A percentile compares a stretch with the other conserved stretches of the same genome.
phyloP scores from a whole-genome alignment of 495 filamentous ascomycete genomes.

The Aspergillus cavernicola region DNA sequence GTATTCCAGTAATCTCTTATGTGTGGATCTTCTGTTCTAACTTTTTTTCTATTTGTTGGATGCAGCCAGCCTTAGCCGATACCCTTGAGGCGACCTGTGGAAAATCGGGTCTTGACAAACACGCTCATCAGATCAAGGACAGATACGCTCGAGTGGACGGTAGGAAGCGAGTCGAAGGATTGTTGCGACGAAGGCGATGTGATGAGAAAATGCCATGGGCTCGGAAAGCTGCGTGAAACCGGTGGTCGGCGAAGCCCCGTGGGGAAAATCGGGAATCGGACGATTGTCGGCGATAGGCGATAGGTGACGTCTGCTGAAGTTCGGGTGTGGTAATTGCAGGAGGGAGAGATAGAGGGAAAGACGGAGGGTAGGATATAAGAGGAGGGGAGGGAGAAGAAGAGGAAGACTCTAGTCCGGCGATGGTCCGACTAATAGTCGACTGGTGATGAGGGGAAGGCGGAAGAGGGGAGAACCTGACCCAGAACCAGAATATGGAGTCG shows the following conservation, averaged over 20 bases:
- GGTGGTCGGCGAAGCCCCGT: slow-evolving; percentile 7
- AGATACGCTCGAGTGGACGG: background rate
- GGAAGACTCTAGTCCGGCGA: slow-evolving; percentile 7
- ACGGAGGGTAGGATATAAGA: background rate
- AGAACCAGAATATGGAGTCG: background rate
- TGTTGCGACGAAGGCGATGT: background rate
- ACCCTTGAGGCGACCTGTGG: slow-evolving; percentile 41
- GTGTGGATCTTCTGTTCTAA: background rate
- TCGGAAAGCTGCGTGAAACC: background rate
- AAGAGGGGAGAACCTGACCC: background rate
- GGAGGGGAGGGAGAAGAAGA: background rate
- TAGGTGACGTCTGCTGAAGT: background rate
- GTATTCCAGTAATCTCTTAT: background rate
- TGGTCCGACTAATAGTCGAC: slow-evolving; percentile 11
- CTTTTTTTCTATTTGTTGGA: slow-evolving; percentile 1
- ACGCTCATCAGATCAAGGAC: slow-evolving; percentile 13
- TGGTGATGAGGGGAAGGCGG: slow-evolving; percentile 8
- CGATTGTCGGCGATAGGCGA: background rate
- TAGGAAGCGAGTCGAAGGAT: background rate
- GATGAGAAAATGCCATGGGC: slow-evolving; percentile 7
- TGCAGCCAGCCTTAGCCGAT: slow-evolving; percentile 17
- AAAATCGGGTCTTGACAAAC: slow-evolving; percentile 36
- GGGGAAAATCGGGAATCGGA: slow-evolving; percentile 4
- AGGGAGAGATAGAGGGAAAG: background rate
- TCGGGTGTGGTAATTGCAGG: background rate